These are phyloP conservation scores for Apiospora sp. DNA, from an alignment of 2,329 filamentous ascomycete species.

Conservation along the genomic window DNA sequence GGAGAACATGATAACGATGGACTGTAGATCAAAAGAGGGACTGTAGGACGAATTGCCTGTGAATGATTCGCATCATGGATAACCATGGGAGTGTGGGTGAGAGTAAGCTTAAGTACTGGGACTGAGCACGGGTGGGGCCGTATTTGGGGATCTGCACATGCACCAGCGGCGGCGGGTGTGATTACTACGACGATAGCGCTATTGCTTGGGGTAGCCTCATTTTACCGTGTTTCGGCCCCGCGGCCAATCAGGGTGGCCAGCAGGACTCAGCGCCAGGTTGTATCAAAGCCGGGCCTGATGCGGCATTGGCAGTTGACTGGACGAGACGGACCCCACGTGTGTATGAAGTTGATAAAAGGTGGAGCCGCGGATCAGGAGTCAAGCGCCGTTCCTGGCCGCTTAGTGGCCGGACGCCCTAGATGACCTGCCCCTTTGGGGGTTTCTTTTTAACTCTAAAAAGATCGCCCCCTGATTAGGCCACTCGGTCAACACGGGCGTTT, in stretches of 20 bases:
- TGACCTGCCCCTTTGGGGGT: conserved; percentile 15
- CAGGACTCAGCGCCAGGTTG: conserved; percentile 12
- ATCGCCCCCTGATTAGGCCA: background rate
- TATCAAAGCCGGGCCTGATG: conserved; percentile 9
- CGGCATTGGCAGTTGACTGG: conserved; percentile 1
- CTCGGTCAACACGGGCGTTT: too few relatives aligned
- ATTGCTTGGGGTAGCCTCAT: background rate
- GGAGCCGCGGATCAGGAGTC: background rate
- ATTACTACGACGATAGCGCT: background rate
- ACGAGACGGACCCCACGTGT: conserved; percentile 14
- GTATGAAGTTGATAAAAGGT: conserved; percentile 10
- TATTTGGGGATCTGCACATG: background rate
- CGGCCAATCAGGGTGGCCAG: background rate
- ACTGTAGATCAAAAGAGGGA: background rate
- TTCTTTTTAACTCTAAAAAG: background rate
- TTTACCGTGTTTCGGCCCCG: conserved; percentile 7
- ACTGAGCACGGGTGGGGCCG: background rate
- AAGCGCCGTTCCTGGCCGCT: background rate
- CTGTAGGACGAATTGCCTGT: conserved; percentile 1
- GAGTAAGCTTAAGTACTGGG: conserved; percentile 16
- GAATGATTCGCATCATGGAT: background rate
- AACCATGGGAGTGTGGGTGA: background rate
- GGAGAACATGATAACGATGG: conserved; percentile 10
- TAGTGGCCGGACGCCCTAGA: background rate
- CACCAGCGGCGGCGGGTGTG: background rate